Conservation (phyloP, 2,329 filamentous ascomycete species). For the Fusarium continuum region DNA sequence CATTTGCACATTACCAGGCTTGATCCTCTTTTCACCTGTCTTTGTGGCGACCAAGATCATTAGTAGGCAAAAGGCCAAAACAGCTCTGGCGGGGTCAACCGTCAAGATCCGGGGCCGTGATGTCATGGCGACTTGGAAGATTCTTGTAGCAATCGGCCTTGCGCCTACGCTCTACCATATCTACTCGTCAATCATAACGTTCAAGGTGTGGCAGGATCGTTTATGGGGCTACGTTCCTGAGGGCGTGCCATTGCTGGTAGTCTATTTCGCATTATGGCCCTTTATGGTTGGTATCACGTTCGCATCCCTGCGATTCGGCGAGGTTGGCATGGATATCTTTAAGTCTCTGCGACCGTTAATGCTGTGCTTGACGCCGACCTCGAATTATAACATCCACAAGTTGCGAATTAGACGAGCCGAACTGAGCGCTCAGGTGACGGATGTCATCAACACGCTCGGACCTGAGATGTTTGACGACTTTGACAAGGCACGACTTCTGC, state of each 20-base stretch:
- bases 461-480: slow-evolving; percentile 99
- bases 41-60: slow-evolving; percentile 87
- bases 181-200: slow-evolving; percentile 78
- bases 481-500: slow-evolving; percentile 76
- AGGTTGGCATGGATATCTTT: slow-evolving; percentile 98
- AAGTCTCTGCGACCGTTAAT: slow-evolving; percentile 92
- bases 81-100: slow-evolving; percentile 83
- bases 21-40: slow-evolving; percentile 87
- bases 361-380: slow-evolving; percentile 84
- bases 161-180: slow-evolving; percentile 84
- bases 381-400: slow-evolving; percentile 82
- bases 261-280: slow-evolving; percentile 78
- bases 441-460: slow-evolving; percentile 92
- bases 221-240: slow-evolving; percentile 83
- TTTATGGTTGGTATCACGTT: slow-evolving; percentile 91
- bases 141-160: slow-evolving; percentile 85
- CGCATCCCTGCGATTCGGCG: slow-evolving; percentile 91
- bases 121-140: slow-evolving; percentile 94
- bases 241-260: slow-evolving; percentile 81
- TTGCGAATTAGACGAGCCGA: slow-evolving; percentile 77
- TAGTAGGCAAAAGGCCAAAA: slow-evolving; percentile 81
- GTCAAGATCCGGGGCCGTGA: slow-evolving; percentile 90
- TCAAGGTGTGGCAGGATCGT: slow-evolving; percentile 82
- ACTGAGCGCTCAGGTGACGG: slow-evolving; percentile 83
- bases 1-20: slow-evolving; percentile 83